phyloP scores from a whole-genome alignment of 495 filamentous ascomycete species.

The Tetracladium setigerum region DNA sequence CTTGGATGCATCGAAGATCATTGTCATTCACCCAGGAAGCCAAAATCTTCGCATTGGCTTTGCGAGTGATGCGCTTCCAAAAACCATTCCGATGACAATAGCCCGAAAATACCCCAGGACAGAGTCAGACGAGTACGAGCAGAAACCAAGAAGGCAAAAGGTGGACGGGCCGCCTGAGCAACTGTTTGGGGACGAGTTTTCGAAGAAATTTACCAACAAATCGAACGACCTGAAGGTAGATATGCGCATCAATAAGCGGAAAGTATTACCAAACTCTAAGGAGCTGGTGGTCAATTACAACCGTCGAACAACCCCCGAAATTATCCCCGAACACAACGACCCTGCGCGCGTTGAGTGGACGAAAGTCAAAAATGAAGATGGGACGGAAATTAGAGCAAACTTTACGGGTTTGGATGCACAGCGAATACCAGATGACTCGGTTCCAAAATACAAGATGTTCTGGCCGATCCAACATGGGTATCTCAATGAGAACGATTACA shows the following conservation, averaged over 20 bases:
- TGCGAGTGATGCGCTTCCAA: constrained; percentile 89
- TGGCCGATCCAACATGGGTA: constrained; percentile 85
- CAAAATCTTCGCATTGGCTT: constrained; percentile 91
- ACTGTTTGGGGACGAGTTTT: constrained; percentile 78
- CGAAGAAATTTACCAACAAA: constrained; percentile 71
- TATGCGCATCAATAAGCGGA: constrained; percentile 87
- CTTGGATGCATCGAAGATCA: constrained; percentile 76
- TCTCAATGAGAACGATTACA: constrained; percentile 86
- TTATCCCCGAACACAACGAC: constrained; percentile 90
- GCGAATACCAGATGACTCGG: constrained; percentile 83
- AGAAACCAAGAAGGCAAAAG: constrained; percentile 82
- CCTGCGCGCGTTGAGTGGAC: constrained; percentile 92
- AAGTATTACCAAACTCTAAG: constrained; percentile 90
- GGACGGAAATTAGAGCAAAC: constrained; percentile 46
- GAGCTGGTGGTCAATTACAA: constrained; percentile 93
- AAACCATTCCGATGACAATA: constrained; percentile 88
- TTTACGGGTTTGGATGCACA: constrained; percentile 77
- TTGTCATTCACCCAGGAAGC: constrained; percentile 96
- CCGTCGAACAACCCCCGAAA: constrained; percentile 67
- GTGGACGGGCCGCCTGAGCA: constrained; percentile 62
- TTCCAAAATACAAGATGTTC: constrained; percentile 79
- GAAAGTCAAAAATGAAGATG: constrained; percentile 49
- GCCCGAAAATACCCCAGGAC: constrained; percentile 65
- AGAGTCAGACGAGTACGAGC: constrained; percentile 81
- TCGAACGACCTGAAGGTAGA: constrained; percentile 76